These are phyloP conservation scores for Triticum urartu DNA, from an alignment of 176 grass and related monocot species.

Conservation along the genomic window DNA sequence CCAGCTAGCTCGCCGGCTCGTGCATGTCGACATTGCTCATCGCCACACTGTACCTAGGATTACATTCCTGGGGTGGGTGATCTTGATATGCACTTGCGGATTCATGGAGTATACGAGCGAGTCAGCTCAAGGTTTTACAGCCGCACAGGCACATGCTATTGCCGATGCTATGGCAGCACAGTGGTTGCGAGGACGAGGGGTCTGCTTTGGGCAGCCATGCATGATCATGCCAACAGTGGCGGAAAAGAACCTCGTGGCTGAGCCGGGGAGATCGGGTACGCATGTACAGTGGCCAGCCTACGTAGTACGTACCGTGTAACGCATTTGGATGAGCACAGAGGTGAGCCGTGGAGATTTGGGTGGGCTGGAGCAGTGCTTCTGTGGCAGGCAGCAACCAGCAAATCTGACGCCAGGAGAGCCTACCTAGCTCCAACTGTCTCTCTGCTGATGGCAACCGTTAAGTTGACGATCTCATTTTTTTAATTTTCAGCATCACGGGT, in stretches of 20 bases:
- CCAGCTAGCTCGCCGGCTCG: background rate
- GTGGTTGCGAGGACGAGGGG: background rate
- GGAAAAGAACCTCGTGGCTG: constrained; percentile 6
- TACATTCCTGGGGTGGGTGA: background rate
- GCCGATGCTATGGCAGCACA: background rate
- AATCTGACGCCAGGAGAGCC: constrained; percentile 2
- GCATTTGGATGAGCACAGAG: background rate
- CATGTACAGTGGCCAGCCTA: background rate
- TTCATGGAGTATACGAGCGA: background rate
- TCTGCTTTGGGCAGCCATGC: background rate
- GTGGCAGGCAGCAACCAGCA: background rate
- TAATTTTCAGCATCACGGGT: no score
- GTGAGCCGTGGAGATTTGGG: background rate
- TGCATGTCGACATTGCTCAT: constrained; percentile 32
- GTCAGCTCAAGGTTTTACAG: background rate
- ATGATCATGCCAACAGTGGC: background rate
- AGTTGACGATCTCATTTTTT: no score
- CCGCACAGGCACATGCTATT: background rate
- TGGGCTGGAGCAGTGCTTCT: constrained; percentile 1
- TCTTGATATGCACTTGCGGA: background rate
- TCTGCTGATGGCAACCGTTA: background rate
- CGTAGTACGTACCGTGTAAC: background rate
- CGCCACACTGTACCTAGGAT: background rate
- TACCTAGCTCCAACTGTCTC: constrained; percentile 4
- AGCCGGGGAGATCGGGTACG: background rate